These are phyloP conservation scores for Russula virescens DNA, from an alignment of 768 basidiomycete genomes.

Conservation along the genomic window DNA sequence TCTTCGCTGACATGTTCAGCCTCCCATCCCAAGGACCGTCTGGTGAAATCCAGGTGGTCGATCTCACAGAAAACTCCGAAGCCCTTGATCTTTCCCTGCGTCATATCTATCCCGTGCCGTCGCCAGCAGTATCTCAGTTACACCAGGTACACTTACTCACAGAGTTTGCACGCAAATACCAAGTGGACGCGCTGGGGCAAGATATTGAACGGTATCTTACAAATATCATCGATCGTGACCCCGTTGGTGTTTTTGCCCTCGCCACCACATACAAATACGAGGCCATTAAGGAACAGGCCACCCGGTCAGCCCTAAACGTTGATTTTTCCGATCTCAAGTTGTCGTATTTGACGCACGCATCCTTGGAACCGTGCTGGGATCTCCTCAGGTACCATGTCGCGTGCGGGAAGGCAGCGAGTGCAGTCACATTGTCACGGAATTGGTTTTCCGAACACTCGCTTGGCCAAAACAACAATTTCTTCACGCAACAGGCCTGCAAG, in stretches of 20 bases:
- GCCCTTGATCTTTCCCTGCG: constrained; percentile 13
- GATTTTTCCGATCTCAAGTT: neutral
- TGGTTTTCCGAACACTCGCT: neutral
- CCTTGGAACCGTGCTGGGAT: neutral
- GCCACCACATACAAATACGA: neutral
- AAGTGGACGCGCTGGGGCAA: neutral
- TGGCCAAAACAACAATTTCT: too few species aligned
- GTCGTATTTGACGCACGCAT: neutral
- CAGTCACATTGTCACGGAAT: neutral
- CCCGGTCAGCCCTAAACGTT: neutral
- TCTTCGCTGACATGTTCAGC: too few species aligned
- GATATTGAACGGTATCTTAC: neutral
- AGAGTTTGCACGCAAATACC: constrained; percentile 17
- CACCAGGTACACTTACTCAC: neutral
- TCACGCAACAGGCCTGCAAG: too few species aligned
- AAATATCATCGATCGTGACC: constrained; percentile 1
- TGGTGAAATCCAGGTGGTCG: neutral
- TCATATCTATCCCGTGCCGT: neutral
- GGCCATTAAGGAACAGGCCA: neutral
- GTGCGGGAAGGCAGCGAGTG: neutral
- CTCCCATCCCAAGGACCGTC: neutral
- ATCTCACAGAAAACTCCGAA: constrained; percentile 4
- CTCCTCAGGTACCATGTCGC: neutral
- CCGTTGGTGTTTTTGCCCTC: constrained; percentile 13
- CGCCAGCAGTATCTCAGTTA: neutral